Conservation (phyloP, 1,284 basidiomycete species). For the Leccinum pallidistipes region DNA sequence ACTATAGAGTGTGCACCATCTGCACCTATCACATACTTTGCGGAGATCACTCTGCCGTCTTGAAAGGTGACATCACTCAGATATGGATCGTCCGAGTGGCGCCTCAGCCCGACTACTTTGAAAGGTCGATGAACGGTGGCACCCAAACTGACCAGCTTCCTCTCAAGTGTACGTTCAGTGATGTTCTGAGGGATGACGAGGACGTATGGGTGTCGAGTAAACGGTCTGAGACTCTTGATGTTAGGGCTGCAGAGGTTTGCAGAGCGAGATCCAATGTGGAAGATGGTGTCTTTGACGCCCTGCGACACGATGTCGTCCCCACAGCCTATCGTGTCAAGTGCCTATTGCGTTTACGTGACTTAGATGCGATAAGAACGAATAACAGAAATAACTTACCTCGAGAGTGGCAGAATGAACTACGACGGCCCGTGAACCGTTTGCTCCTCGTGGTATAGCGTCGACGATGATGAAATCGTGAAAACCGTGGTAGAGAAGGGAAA, state of each 20-base stretch:
- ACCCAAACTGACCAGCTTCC: slow-evolving; percentile 35
- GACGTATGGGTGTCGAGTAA: slow-evolving; percentile 48
- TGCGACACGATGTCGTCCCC: slow-evolving; percentile 40
- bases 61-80: slow-evolving; percentile 49
- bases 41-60: slow-evolving; percentile 44
- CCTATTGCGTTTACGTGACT: slow-evolving; percentile 30
- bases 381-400: slow-evolving; percentile 28
- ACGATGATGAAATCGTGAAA: slow-evolving; percentile 48
- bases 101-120: slow-evolving; percentile 32
- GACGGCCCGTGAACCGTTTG: slow-evolving; percentile 42
- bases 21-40: slow-evolving; percentile 41
- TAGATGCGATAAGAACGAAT: too few relatives aligned
- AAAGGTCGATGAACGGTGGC: slow-evolving; percentile 26
- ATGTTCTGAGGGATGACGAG: slow-evolving; percentile 47
- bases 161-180: slow-evolving; percentile 45
- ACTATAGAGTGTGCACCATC: slow-evolving; percentile 42
- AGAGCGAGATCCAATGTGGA: slow-evolving; percentile 36
- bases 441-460: slow-evolving; percentile 37
- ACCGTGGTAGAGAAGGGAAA: slow-evolving; percentile 39
- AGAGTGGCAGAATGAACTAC: slow-evolving; percentile 47
- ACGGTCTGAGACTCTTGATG: slow-evolving; percentile 34
- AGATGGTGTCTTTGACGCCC: slow-evolving; percentile 36
- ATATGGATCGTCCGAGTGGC: slow-evolving; percentile 20
- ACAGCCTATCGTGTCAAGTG: slow-evolving; percentile 47
- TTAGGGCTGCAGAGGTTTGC: slow-evolving; percentile 32